Base-by-base conservation (phyloP, 139 green algal species). In the Pseudopediastrum boryanum region DNA sequence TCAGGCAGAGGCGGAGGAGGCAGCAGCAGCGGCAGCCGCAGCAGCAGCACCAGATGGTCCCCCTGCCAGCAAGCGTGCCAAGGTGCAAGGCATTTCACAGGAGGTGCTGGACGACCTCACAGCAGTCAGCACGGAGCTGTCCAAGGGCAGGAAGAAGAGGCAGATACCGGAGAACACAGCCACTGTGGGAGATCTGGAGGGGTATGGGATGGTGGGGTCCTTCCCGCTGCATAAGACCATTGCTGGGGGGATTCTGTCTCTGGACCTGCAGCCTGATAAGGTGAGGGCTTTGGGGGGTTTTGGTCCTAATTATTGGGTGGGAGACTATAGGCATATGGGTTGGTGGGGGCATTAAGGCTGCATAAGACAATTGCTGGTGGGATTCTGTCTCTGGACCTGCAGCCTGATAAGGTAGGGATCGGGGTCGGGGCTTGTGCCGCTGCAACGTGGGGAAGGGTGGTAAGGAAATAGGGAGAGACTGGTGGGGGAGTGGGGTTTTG, bases 171-270 rank as follows among this genome's bases (percentile, higher is more conserved):
- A 86, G 13, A 87, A 52, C 63, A 84, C 94, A 4, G 91, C 91
- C 10, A 83, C 87, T 0, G 38, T 83, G 0, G 94, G 95, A 2
- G 90, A 94, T 23, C 62, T 99, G 0, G 77, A 78, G 1, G 31
- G 35, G 8, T 89, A 89, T 52, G 51, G 51, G 27, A 83, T 96
- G n/a, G 36, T 84, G 23, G 75, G 79, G 38, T 91, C 79, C 66
- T 81, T 91, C 80, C 90, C 96, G 9, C 83, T 98, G 86, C 96
- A 98, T 85, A 95, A 93, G 71, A 97, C 95, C 3, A 95, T 86
- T 12, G 80, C 87, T 75, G 87, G 88, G 16, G 95, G 95, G 61
- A 98, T 98, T 69, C 56, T 89, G 25, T 66, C 86, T 0, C 61
- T 97, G 21, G 94, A 95, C 41, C 59, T 94, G 27, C 85, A 88